phyloP scores from a whole-genome alignment of 768 basidiomycete species.

The Pleurotus salmoneostramineus region DNA sequence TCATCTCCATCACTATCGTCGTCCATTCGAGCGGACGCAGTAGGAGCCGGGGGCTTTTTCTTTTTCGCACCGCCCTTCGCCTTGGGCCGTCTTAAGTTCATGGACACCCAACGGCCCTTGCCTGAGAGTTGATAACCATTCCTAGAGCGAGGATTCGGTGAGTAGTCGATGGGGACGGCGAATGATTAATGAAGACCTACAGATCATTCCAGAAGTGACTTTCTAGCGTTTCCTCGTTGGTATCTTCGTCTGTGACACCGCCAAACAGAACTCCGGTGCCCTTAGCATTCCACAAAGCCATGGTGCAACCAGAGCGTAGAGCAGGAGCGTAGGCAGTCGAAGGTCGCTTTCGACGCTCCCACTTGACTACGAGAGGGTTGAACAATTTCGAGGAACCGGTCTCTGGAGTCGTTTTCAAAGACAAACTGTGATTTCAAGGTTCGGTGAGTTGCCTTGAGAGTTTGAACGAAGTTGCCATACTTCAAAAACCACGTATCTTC shows the following conservation, averaged over 20 bases:
- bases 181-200: slow-evolving; percentile 35
- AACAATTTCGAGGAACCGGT: slow-evolving; percentile 15
- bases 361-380: slow-evolving; percentile 52
- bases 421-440: neutral
- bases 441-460: neutral
- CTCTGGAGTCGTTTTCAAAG: slow-evolving; percentile 18
- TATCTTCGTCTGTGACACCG: slow-evolving; percentile 85
- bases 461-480: slow-evolving; percentile 29
- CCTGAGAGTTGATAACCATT: slow-evolving; percentile 75
- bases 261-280: slow-evolving; percentile 80
- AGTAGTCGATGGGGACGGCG: neutral
- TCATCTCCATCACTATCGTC: slow-evolving; percentile 15
- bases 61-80: slow-evolving; percentile 39
- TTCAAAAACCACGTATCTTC: slow-evolving; percentile 89
- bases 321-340: slow-evolving; percentile 70
- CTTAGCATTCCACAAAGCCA: slow-evolving; percentile 74
- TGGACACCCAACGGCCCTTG: slow-evolving; percentile 74
- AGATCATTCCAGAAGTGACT: slow-evolving; percentile 87
- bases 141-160: slow-evolving; percentile 28
- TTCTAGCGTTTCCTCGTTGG: slow-evolving; percentile 76
- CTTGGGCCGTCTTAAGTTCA: slow-evolving; percentile 77
- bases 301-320: slow-evolving; percentile 78
- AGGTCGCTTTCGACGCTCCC: slow-evolving; percentile 78
- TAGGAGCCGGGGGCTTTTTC: slow-evolving; percentile 27
- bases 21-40: slow-evolving; percentile 8